Conservation (phyloP, 768 basidiomycete species). For the Amanita rimosa region DNA sequence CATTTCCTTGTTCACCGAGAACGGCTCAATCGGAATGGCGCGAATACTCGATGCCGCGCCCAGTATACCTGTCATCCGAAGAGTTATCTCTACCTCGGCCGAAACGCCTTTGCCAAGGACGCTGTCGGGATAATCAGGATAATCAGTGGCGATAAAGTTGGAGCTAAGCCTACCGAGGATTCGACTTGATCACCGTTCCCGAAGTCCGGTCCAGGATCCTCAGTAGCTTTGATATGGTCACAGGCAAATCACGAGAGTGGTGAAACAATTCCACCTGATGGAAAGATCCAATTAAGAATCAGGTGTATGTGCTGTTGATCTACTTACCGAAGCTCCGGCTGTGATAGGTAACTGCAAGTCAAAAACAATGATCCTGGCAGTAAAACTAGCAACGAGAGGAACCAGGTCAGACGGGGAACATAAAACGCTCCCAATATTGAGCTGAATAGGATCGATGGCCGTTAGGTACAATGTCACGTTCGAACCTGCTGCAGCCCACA, state of each 20-base stretch:
- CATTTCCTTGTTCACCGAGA: constrained; percentile 89
- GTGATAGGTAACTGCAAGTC: constrained; percentile 88
- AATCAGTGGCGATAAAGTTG: neutral
- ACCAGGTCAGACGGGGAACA: constrained; percentile 66
- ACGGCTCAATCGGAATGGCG: constrained; percentile 80
- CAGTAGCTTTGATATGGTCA: constrained; percentile 73
- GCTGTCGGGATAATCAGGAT: constrained; percentile 24
- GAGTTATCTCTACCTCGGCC: constrained; percentile 75
- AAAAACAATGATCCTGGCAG: constrained; percentile 86
- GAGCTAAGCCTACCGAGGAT: constrained; percentile 58
- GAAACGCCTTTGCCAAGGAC: constrained; percentile 79
- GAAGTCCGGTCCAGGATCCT: constrained; percentile 68
- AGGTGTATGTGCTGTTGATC: neutral
- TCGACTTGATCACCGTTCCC: constrained; percentile 61
- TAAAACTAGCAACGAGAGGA: constrained; percentile 68
- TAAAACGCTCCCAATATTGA: constrained; percentile 82
- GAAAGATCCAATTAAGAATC: neutral
- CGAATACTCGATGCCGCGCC: constrained; percentile 32
- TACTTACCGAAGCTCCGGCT: constrained; percentile 67
- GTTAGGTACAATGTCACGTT: constrained; percentile 83
- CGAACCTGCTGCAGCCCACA: constrained; percentile 86
- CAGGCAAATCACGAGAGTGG: constrained; percentile 88
- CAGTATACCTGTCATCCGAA: constrained; percentile 47
- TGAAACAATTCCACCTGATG: constrained; percentile 85
- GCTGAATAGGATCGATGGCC: constrained; percentile 74